These are phyloP conservation scores for Saccharomyces hybrid DNA, from an alignment of 1,139 yeast species.

Conservation along the genomic window DNA sequence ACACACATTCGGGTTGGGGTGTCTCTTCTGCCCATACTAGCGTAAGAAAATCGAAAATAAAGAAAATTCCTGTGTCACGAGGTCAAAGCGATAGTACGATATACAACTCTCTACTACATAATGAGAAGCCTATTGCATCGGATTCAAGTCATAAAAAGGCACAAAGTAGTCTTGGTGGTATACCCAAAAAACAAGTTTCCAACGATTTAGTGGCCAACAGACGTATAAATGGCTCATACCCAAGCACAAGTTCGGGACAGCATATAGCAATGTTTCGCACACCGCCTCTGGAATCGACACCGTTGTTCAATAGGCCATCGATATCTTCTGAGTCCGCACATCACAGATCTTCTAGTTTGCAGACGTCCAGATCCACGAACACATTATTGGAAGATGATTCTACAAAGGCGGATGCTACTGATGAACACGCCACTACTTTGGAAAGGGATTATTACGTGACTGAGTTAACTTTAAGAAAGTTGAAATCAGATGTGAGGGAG, in stretches of 20 bases:
- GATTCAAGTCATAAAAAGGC: background rate
- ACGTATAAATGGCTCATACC: background rate
- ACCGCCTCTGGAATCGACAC: background rate
- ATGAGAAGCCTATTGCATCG: background rate
- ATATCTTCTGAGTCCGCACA: background rate
- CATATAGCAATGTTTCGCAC: background rate
- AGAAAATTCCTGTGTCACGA: conserved; percentile 7
- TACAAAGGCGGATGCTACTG: background rate
- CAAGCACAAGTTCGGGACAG: background rate
- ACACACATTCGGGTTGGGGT: conserved; percentile 27
- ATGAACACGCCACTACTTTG: background rate
- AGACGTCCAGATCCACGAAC: background rate
- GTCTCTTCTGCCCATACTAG: conserved; percentile 10
- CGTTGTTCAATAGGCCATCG: background rate
- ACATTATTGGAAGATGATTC: background rate
- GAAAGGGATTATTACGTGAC: conserved; percentile 4
- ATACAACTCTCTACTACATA: background rate
- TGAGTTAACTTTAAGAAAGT: conserved; percentile 30
- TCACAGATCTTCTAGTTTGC: background rate
- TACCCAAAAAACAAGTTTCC: background rate
- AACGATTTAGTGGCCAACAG: background rate
- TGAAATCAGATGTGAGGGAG: conserved; percentile 32
- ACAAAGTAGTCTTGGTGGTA: background rate
- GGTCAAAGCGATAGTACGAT: conserved; percentile 28
- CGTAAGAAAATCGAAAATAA: background rate